phyloP scores from a whole-genome alignment of 805 yeast species.

The Sungouiozyma ichnusensis region DNA sequence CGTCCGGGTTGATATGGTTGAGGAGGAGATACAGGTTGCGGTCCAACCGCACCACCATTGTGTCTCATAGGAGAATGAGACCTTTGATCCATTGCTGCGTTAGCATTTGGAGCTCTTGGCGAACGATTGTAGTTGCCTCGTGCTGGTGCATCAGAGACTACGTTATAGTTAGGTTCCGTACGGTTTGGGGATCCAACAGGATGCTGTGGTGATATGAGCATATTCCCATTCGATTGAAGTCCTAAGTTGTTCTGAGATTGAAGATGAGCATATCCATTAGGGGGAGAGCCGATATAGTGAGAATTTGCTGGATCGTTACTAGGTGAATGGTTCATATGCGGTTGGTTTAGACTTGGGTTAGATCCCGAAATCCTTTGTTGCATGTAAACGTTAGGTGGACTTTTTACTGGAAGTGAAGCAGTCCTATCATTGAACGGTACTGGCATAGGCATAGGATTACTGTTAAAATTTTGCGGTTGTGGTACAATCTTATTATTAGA shows the following conservation, averaged over 20 bases:
- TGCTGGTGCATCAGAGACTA: not conserved
- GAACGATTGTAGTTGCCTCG: not conserved
- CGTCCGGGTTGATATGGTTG: not conserved
- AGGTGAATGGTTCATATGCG: not conserved
- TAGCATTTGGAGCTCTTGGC: not conserved
- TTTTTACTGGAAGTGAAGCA: not conserved
- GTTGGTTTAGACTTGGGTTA: not conserved
- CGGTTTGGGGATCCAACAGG: no score
- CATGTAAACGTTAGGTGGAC: not conserved
- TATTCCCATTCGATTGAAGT: not conserved
- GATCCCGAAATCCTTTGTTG: not conserved
- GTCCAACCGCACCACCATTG: not conserved
- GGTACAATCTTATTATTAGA: not conserved
- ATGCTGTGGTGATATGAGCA: no score
- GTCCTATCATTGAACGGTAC: not conserved
- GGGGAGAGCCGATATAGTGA: not conserved
- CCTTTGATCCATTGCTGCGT: not conserved
- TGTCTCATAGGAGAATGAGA: constrained; percentile 2
- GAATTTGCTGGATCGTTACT: not conserved
- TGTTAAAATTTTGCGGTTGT: not conserved
- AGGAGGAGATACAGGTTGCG: not conserved
- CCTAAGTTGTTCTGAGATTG: not conserved
- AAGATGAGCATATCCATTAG: not conserved
- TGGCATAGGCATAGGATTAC: not conserved
- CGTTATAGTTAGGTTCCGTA: not conserved